phyloP scores from a whole-genome alignment of 768 basidiomycete species.

The Saitozyma sp. region DNA sequence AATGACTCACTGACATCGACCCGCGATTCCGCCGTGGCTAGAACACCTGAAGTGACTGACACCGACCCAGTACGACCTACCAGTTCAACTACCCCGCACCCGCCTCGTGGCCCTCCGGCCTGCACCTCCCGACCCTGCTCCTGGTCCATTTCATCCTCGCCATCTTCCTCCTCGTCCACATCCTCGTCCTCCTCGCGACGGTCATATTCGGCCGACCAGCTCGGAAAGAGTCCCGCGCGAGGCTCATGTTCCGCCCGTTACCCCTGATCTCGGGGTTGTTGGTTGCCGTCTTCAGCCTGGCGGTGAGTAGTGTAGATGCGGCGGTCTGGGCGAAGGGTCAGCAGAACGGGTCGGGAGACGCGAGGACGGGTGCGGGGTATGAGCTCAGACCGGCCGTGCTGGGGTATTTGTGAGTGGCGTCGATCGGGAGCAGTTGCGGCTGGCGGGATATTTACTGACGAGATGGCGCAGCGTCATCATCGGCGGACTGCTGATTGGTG shows the following conservation, averaged over 20 bases:
- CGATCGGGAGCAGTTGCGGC: background rate
- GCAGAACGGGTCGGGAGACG: background rate
- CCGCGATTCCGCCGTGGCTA: no score
- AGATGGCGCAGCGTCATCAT: conserved; percentile 17
- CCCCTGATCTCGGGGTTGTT: conserved; percentile 1
- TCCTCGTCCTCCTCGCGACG: conserved; percentile 9
- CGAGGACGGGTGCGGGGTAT: background rate
- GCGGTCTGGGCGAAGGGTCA: conserved; percentile 1
- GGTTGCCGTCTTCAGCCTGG: background rate
- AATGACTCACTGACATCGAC: no score
- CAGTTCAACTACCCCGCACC: conserved; percentile 15
- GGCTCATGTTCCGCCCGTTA: background rate
- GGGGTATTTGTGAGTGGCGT: conserved; percentile 25
- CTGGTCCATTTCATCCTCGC: conserved; percentile 28
- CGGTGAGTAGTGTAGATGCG: background rate
- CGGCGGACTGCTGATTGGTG: conserved; percentile 19
- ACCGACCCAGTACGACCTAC: no score
- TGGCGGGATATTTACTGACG: background rate
- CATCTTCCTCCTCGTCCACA: conserved; percentile 21
- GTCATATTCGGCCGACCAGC: background rate
- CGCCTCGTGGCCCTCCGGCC: conserved; percentile 18
- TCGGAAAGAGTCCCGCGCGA: background rate
- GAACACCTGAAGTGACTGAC: no score
- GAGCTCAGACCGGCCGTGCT: conserved; percentile 20
- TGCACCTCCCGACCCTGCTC: conserved; percentile 23